These are phyloP conservation scores for Daldinia concentrica DNA, from an alignment of 495 filamentous ascomycete species.

Conservation along the genomic window DNA sequence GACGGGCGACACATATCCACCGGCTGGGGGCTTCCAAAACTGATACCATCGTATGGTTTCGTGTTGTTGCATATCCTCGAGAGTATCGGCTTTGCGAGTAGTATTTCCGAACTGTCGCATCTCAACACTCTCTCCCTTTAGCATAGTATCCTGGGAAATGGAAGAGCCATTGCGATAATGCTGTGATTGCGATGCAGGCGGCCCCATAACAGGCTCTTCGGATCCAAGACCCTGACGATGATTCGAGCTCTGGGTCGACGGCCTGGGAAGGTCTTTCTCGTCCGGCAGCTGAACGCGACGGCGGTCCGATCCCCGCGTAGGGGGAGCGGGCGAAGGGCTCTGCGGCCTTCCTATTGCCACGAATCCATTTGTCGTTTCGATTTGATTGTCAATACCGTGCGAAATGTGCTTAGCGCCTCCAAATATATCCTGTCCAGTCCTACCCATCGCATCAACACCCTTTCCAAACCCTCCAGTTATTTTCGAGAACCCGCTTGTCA, in stretches of 20 bases:
- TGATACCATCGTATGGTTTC: constrained; percentile 60
- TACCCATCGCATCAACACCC: constrained; percentile 50
- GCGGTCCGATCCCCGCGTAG: constrained; percentile 43
- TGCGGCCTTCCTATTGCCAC: constrained; percentile 48
- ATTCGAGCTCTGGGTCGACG: constrained; percentile 41
- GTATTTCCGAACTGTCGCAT: constrained; percentile 53
- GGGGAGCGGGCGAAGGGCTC: constrained; percentile 26
- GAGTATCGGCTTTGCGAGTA: constrained; percentile 53
- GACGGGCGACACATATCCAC: constrained; percentile 62
- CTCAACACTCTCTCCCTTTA: constrained; percentile 46
- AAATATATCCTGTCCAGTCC: constrained; percentile 52
- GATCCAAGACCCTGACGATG: constrained; percentile 18
- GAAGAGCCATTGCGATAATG: constrained; percentile 50
- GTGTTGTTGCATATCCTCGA: constrained; percentile 54
- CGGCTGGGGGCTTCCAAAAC: constrained; percentile 64
- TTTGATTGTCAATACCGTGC: constrained; percentile 66
- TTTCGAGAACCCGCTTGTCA: constrained; percentile 48
- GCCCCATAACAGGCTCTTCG: constrained; percentile 44
- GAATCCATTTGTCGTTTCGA: constrained; percentile 67
- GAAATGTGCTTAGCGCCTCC: constrained; percentile 66
- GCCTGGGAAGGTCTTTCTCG: constrained; percentile 42
- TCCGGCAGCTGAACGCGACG: constrained; percentile 40
- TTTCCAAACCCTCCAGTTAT: constrained; percentile 52
- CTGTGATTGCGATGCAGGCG: constrained; percentile 31
- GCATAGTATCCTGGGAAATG: constrained; percentile 48